phyloP scores from a whole-genome alignment of 768 basidiomycete species.

The Suillus occidentalis region DNA sequence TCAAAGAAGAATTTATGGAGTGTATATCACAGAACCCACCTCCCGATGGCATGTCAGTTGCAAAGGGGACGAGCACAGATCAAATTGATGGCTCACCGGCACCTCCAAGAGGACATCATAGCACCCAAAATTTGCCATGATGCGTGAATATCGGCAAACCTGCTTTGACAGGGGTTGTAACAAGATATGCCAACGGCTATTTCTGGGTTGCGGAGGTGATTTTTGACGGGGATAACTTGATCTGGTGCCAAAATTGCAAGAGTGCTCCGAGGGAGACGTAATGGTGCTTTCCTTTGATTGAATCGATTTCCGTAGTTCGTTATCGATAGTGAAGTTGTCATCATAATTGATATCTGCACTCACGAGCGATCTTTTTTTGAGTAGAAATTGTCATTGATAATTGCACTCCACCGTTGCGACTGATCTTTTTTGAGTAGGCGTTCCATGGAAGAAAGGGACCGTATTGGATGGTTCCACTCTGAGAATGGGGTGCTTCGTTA shows the following conservation, averaged over 20 bases:
- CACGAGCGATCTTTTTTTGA: too few species aligned
- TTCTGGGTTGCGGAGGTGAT: neutral
- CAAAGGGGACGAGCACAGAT: too few species aligned
- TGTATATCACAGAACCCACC: too few species aligned
- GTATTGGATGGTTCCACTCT: constrained; percentile 22
- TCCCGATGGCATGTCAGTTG: too few species aligned
- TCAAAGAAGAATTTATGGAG: too few species aligned
- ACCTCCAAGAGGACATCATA: too few species aligned
- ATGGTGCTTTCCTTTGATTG: neutral
- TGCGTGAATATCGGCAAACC: neutral
- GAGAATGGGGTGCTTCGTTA: constrained; percentile 58
- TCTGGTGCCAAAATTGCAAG: neutral
- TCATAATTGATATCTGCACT: too few species aligned
- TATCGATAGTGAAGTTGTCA: neutral
- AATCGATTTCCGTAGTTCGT: neutral
- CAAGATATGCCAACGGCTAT: neutral
- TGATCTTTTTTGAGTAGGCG: constrained; percentile 67
- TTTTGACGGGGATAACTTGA: too few species aligned
- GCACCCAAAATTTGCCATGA: neutral
- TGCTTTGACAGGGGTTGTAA: neutral
- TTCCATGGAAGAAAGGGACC: constrained; percentile 50
- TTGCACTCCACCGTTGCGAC: constrained; percentile 29
- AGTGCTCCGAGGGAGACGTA: neutral
- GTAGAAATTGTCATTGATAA: neutral
- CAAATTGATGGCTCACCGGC: too few species aligned